Evolutionary conservation across 257 asterid genomes (phyloP), one percentile per base, ranked within the genome.

Genomic region (Paulownia fortunei): DNA sequence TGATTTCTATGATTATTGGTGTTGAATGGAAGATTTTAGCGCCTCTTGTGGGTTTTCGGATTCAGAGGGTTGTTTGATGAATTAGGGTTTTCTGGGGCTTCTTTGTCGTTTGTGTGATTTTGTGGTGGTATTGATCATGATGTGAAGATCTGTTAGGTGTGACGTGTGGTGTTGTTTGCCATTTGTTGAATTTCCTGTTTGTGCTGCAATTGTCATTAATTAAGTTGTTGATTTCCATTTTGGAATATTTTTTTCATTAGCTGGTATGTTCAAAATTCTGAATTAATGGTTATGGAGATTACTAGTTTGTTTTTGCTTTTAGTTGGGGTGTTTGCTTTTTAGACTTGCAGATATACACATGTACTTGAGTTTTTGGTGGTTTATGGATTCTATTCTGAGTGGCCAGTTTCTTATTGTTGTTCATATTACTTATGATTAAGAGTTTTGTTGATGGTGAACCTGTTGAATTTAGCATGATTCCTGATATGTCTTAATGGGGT

Each of bases 71-170:
- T 72, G 61, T 42, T 60, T n/a, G n/a, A 51, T n/a, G 84, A 77
- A 42, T 77, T 76, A 55, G 85, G 88, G 84, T 16, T 64, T 74
- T 69, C 70, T 73, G 44, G 67, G 83, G 75, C 10, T 47, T 64
- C 21, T 32, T 61, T 30, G 61, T 73, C 16, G 52, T 68, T 47
- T 55, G 0, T 36, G 26, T 71, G 74, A 24, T 71, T 80, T 62
- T 74, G 56, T 60, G 21, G 51, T 16, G 62, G 61, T 62, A 39
- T 55, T 76, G 41, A 54, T 77, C 63, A 60, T 83, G 82, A 41
- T 71, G 37, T 44, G 73, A 44, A 71, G 89, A 80, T 82, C 86
- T 73, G 66, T 52, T 66, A 7, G 76, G 79, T 69, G 65, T 77
- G 64, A 71, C 59, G 18, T 66, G 68, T 73, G 75, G 47, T 70